Evolutionary conservation across 2,329 filamentous ascomycete genomes (phyloP).

Genomic region (Aschersonia sp.): DNA sequence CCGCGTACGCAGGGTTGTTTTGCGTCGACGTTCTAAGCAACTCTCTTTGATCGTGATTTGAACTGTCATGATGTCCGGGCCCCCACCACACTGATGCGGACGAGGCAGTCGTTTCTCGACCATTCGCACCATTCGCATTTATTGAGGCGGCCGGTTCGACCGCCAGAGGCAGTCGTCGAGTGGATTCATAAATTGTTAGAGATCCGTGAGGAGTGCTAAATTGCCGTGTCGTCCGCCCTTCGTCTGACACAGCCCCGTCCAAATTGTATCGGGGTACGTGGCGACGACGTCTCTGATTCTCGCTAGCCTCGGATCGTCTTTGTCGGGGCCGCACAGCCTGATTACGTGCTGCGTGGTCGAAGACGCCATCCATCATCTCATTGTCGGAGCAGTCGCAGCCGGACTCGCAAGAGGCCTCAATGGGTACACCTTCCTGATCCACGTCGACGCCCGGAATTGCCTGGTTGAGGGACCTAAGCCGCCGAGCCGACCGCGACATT

Average conservation of each 20-base stretch:
- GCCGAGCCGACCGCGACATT: conserved; percentile 41
- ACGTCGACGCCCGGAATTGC: conserved; percentile 20
- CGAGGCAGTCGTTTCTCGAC: too few species aligned
- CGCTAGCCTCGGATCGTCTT: conserved; percentile 3
- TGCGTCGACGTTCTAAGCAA: not conserved
- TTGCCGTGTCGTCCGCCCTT: too few species aligned
- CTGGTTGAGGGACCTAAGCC: conserved; percentile 24
- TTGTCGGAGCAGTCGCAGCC: conserved; percentile 41
- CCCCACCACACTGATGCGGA: not conserved
- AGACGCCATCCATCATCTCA: conserved; percentile 31
- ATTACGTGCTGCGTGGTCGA: conserved; percentile 4
- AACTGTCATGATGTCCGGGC: not conserved
- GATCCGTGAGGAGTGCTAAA: too few species aligned
- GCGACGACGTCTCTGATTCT: not conserved
- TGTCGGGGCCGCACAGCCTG: not conserved
- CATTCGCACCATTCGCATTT: too few species aligned
- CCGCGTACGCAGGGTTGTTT: conserved; percentile 9
- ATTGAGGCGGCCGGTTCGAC: too few species aligned
- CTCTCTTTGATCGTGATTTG: not conserved
- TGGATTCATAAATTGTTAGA: too few species aligned
- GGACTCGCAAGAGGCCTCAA: conserved; percentile 33
- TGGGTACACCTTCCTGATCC: conserved; percentile 18
- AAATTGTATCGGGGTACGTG: too few species aligned
- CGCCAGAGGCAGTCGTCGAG: too few species aligned
- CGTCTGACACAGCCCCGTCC: too few species aligned